Evolutionary conservation across 2,329 filamentous ascomycete species (phyloP).

Genomic region (Colletotrichum salicis): DNA sequence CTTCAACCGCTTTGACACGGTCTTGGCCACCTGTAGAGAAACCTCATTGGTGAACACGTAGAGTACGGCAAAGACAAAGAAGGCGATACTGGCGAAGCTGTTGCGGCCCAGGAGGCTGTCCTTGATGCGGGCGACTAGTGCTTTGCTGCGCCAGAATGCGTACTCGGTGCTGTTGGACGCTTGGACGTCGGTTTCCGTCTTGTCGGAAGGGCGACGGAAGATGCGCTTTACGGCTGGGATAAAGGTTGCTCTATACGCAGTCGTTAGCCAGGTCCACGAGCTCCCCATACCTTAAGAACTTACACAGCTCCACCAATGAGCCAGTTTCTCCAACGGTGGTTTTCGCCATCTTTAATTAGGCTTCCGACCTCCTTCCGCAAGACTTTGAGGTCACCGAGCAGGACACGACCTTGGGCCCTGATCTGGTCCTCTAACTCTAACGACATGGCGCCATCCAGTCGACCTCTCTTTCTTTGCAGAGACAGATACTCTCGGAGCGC

Average conservation of each 20-base stretch:
- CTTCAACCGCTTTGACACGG: constrained; percentile 61
- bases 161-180: constrained; percentile 66
- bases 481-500: constrained; percentile 49
- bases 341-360: constrained; percentile 56
- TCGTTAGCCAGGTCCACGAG: not conserved
- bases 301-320: constrained; percentile 63
- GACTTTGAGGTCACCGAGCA: constrained; percentile 56
- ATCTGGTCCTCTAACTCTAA: constrained; percentile 56
- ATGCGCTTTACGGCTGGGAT: constrained; percentile 63
- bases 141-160: constrained; percentile 63
- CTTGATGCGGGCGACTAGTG: constrained; percentile 61
- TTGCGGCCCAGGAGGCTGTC: constrained; percentile 55
- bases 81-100: constrained; percentile 59
- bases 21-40: constrained; percentile 63
- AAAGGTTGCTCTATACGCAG: constrained; percentile 55
- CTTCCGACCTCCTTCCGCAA: constrained; percentile 57
- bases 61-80: constrained; percentile 66
- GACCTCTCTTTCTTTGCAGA: constrained; percentile 45
- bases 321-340: constrained; percentile 63
- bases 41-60: constrained; percentile 71
- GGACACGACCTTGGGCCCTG: constrained; percentile 52
- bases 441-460: constrained; percentile 43
- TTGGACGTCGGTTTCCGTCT: constrained; percentile 42
- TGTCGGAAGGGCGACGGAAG: constrained; percentile 58
- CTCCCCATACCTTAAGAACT: constrained; percentile 40